phyloP scores from a whole-genome alignment of 169 alveolate species.

The Plasmodium vivax region DNA sequence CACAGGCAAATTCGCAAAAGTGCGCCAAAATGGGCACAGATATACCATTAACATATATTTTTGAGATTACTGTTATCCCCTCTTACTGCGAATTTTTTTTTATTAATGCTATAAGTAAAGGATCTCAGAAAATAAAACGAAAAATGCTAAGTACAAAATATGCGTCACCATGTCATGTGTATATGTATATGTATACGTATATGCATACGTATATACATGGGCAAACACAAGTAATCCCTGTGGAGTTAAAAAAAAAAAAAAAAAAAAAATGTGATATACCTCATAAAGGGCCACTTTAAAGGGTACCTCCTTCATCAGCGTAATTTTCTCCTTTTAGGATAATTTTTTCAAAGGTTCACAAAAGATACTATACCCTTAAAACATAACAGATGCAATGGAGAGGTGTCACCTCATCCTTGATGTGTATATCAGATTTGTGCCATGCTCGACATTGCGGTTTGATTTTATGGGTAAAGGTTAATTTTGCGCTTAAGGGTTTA shows the following conservation, averaged over 20 bases:
- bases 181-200: too few species aligned
- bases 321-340: not conserved
- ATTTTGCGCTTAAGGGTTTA: not conserved
- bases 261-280: not conserved
- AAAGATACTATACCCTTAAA: not conserved
- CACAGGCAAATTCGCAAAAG: not conserved
- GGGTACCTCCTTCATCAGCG: not conserved
- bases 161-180: not conserved
- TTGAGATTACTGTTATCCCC: not conserved
- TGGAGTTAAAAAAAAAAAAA: not conserved
- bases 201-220: not conserved
- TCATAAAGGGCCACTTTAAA: not conserved
- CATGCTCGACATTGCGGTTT: not conserved
- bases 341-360: not conserved
- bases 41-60: too few species aligned
- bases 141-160: too few species aligned
- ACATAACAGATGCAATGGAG: not conserved
- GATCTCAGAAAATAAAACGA: not conserved
- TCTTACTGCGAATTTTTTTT: not conserved
- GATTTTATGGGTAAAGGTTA: not conserved
- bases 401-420: not conserved
- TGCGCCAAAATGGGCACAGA: not conserved
- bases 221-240: not conserved
- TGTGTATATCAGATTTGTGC: not conserved
- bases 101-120: not conserved